These are phyloP conservation scores for Trypanosoma cruzi DNA, from an alignment of 208 protist genomes.

Conservation along the genomic window DNA sequence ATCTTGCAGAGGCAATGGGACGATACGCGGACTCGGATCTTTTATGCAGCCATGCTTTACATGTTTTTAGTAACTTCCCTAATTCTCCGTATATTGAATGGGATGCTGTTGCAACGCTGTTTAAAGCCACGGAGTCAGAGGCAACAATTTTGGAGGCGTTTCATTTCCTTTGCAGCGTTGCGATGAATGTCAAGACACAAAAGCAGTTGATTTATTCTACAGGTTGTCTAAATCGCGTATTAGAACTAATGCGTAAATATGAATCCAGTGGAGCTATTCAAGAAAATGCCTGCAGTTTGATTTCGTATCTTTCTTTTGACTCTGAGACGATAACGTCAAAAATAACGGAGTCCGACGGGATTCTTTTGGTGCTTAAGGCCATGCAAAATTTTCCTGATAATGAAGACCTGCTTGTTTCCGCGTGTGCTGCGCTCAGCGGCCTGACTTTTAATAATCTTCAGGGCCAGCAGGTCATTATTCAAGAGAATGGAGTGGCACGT, in stretches of 20 bases:
- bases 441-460: constrained; percentile 87
- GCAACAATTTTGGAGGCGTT: constrained; percentile 68
- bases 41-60: constrained; percentile 76
- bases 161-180: constrained; percentile 79
- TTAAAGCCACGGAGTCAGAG: constrained; percentile 71
- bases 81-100: constrained; percentile 76
- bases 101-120: constrained; percentile 61
- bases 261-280: constrained; percentile 64
- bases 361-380: constrained; percentile 76
- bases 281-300: constrained; percentile 79
- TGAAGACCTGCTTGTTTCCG: constrained; percentile 79
- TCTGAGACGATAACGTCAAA: constrained; percentile 85
- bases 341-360: constrained; percentile 76
- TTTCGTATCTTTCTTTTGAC: constrained; percentile 93
- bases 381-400: constrained; percentile 84
- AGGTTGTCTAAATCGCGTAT: constrained; percentile 74
- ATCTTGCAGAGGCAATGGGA: constrained; percentile 66
- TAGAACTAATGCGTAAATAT: constrained; percentile 80
- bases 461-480: constrained; percentile 81
- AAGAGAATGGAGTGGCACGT: constrained; percentile 70
- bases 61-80: constrained; percentile 84
- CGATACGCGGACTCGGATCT: constrained; percentile 64
- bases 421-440: constrained; percentile 85
- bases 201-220: constrained; percentile 79
- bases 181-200: constrained; percentile 84